Evolutionary conservation across 2,329 filamentous ascomycete species (phyloP).

Genomic region (Fusarium dlaminii): DNA sequence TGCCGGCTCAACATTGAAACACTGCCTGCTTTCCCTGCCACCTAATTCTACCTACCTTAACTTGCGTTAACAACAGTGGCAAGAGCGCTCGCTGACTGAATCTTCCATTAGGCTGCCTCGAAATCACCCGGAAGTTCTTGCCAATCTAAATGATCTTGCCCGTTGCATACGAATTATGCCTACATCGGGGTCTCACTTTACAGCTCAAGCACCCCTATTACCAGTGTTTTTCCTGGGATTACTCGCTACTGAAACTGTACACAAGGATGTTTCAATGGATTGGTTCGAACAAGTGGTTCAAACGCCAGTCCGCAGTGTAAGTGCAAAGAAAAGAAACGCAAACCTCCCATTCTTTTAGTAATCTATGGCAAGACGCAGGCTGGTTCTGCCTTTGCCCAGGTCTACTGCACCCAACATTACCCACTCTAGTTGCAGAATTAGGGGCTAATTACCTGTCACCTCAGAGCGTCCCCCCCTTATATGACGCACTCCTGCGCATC

Average conservation of each 20-base stretch:
- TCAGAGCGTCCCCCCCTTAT: conserved; percentile 54
- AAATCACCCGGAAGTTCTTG: conserved; percentile 48
- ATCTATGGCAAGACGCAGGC: conserved; percentile 29
- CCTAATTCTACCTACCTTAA: background rate
- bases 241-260: conserved; percentile 44
- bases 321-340: conserved; percentile 33
- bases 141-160: conserved; percentile 47
- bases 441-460: conserved; percentile 24
- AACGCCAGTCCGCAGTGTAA: conserved; percentile 53
- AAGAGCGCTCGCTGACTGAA: conserved; percentile 11
- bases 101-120: conserved; percentile 47
- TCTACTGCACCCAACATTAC: conserved; percentile 19
- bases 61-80: background rate
- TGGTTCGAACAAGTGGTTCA: conserved; percentile 52
- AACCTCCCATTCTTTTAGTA: conserved; percentile 16
- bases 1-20: background rate
- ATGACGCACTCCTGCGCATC: conserved; percentile 46
- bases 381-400: conserved; percentile 31
- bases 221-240: conserved; percentile 54
- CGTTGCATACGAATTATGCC: conserved; percentile 53
- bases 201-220: conserved; percentile 53
- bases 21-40: background rate
- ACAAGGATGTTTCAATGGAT: conserved; percentile 42
- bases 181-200: conserved; percentile 52
- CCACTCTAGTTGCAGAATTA: conserved; percentile 30